Percentiles rank a stretch among this genome's conserved stretches.
phyloP scores from a whole-genome alignment of 1,284 basidiomycete species.

The Limonomyces culmigenus region DNA sequence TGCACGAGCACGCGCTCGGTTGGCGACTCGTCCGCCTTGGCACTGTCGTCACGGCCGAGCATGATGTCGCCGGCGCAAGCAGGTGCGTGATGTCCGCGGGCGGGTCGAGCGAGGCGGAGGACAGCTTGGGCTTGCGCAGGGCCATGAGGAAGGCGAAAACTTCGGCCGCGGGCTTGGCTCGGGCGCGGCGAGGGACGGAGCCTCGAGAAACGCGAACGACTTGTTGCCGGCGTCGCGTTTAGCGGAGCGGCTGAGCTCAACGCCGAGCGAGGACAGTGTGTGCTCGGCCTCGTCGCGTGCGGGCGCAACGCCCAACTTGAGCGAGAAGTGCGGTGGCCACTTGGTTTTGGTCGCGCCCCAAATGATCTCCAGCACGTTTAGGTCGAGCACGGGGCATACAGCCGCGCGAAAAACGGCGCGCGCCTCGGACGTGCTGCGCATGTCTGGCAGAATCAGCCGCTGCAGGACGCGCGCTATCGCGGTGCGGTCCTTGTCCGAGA shows the following conservation, averaged over 20 bases:
- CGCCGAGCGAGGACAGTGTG: slow-evolving; percentile 37
- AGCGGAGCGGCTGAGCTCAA: slow-evolving; percentile 43
- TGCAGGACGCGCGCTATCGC: slow-evolving; percentile 42
- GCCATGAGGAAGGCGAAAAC: slow-evolving; percentile 40
- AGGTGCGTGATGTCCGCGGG: slow-evolving; percentile 57
- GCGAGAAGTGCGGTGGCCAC: slow-evolving; percentile 59
- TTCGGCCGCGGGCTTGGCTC: slow-evolving; percentile 45
- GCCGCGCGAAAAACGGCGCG: slow-evolving; percentile 41
- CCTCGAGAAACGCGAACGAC: slow-evolving; percentile 69
- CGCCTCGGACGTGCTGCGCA: slow-evolving; percentile 37
- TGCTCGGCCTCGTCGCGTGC: slow-evolving; percentile 24
- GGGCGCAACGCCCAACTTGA: slow-evolving; percentile 36
- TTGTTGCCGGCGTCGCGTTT: slow-evolving; percentile 63
- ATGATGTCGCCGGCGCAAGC: too few species aligned
- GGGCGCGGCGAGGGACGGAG: slow-evolving; percentile 26
- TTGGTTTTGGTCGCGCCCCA: slow-evolving; percentile 37
- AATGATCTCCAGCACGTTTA: slow-evolving; percentile 50
- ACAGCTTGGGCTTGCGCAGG: slow-evolving; percentile 32
- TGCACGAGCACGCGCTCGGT: slow-evolving; percentile 68
- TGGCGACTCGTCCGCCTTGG: too few species aligned
- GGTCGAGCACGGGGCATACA: slow-evolving; percentile 28
- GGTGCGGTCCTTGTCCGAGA: slow-evolving; percentile 26
- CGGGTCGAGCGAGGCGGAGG: slow-evolving; percentile 52
- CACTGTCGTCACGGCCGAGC: too few species aligned
- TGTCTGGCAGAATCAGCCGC: slow-evolving; percentile 53